Conservation (phyloP, 2,329 filamentous ascomycete genomes). For the Penicillium sp. region DNA sequence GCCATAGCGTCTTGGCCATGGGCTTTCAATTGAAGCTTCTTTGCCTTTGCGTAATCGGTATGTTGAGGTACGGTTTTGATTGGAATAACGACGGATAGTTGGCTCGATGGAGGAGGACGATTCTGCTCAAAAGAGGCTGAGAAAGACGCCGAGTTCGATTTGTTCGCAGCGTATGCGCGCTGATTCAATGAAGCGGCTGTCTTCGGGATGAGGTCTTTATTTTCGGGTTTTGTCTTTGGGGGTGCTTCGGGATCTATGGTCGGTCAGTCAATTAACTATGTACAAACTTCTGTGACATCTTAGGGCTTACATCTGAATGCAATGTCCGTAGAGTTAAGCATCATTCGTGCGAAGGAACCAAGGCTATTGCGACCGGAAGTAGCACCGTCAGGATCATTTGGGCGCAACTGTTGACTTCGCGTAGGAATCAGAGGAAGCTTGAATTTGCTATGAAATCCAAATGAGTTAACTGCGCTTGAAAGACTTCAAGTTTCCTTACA, state of each 20-base stretch:
- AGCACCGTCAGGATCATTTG: conserved; percentile 21
- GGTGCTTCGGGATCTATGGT: conserved; percentile 36
- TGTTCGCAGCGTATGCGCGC: conserved; percentile 34
- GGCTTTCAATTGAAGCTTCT: conserved; percentile 54
- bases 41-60: conserved; percentile 35
- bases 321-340: conserved; percentile 50
- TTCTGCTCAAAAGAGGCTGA: conserved; percentile 37
- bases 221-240: conserved; percentile 26
- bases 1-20: conserved; percentile 59
- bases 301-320: conserved; percentile 44
- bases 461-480: conserved; percentile 1
- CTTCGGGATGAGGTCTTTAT: conserved; percentile 23
- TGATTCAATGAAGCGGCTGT: conserved; percentile 24
- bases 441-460: conserved; percentile 40
- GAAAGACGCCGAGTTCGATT: conserved; percentile 46
- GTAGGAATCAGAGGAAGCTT: conserved; percentile 37
- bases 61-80: conserved; percentile 43
- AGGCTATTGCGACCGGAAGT: conserved; percentile 37
- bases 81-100: conserved; percentile 52
- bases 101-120: conserved; percentile 26
- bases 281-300: not conserved
- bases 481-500: conserved; percentile 32
- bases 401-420: conserved; percentile 20
- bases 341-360: conserved; percentile 56
- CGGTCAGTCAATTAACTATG: conserved; percentile 16